These are phyloP conservation scores for Inga oerstediana DNA, from an alignment of 306 rosid species.

Conservation along the genomic window DNA sequence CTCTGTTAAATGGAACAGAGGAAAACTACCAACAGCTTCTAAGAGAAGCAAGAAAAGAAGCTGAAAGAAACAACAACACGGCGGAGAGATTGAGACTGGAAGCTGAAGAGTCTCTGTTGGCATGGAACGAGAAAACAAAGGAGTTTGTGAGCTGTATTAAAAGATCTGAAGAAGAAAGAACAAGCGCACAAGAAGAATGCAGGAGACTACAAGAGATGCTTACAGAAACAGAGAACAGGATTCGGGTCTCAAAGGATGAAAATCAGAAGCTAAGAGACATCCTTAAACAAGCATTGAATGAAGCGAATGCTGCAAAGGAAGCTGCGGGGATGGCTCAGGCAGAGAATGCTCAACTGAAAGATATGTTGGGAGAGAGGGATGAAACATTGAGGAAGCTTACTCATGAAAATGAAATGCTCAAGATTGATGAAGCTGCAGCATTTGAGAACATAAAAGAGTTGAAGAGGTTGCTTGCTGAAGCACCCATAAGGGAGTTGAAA, in stretches of 20 bases:
- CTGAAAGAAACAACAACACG: conserved; percentile 57
- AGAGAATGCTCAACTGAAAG: conserved; percentile 70
- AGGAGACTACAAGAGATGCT: conserved; percentile 39
- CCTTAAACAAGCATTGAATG: conserved; percentile 85
- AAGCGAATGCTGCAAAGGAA: conserved; percentile 81
- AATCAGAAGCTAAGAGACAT: conserved; percentile 77
- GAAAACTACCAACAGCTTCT: conserved; percentile 51
- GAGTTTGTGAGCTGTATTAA: conserved; percentile 74
- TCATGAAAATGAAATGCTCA: conserved; percentile 61
- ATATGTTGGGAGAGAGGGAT: conserved; percentile 46
- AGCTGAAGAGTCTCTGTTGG: conserved; percentile 75
- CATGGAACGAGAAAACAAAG: conserved; percentile 77
- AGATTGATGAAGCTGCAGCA: conserved; percentile 50
- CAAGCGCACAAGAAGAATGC: conserved; percentile 49
- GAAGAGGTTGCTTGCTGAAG: conserved; percentile 61
- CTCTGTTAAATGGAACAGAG: conserved; percentile 39
- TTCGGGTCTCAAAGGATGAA: conserved; percentile 63
- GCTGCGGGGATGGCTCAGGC: conserved; percentile 73
- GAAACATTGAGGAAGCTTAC: conserved; percentile 46
- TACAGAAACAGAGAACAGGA: conserved; percentile 43
- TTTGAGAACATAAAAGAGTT: conserved; percentile 44
- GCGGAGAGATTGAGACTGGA: conserved; percentile 75
- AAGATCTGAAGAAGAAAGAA: conserved; percentile 72
- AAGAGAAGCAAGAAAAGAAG: conserved; percentile 61
- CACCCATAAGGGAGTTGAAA: conserved; percentile 43